phyloP scores from a whole-genome alignment of 139 green algal species.

The Micractinium conductrix region DNA sequence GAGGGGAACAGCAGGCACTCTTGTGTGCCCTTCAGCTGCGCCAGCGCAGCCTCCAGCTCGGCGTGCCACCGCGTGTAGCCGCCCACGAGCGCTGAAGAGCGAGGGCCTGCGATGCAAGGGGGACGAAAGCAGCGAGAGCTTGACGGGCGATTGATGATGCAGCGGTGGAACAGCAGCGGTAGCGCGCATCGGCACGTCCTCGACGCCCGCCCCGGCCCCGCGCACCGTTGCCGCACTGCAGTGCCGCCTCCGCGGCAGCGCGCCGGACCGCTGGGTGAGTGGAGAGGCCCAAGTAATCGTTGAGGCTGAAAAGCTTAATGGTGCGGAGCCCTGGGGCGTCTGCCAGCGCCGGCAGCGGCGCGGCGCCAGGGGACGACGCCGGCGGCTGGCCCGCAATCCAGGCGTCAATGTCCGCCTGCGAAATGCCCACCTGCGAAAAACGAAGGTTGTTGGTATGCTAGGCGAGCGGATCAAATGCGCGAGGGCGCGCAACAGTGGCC shows the following conservation, averaged over 20 bases:
- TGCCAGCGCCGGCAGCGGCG: background rate
- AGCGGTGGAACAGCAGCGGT: no score
- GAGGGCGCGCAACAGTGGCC: no score
- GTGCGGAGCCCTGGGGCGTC: conserved; percentile 27
- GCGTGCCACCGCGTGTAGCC: conserved; percentile 86
- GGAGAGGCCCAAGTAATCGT: conserved; percentile 96
- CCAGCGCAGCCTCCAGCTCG: conserved; percentile 85
- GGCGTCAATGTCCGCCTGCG: conserved; percentile 41
- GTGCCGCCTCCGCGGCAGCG: conserved; percentile 63
- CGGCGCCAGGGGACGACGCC: background rate
- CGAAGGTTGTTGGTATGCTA: no score
- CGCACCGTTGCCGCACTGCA: conserved; percentile 42
- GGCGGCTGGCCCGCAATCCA: conserved; percentile 31
- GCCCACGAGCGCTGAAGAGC: conserved; percentile 72
- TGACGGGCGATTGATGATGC: no score
- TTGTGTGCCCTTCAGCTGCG: conserved; percentile 80
- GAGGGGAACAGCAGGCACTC: conserved; percentile 86
- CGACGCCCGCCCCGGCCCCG: no score
- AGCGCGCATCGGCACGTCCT: background rate
- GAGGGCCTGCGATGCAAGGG: conserved; percentile 35
- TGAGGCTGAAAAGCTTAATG: conserved; percentile 85
- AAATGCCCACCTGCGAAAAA: conserved; percentile 39
- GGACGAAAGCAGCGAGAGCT: no score
- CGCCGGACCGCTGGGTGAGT: conserved; percentile 77
- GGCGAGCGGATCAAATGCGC: no score